These are phyloP conservation scores for Euptelea pleiosperma DNA, from an alignment of 164 flowering plant species.

Conservation along the genomic window DNA sequence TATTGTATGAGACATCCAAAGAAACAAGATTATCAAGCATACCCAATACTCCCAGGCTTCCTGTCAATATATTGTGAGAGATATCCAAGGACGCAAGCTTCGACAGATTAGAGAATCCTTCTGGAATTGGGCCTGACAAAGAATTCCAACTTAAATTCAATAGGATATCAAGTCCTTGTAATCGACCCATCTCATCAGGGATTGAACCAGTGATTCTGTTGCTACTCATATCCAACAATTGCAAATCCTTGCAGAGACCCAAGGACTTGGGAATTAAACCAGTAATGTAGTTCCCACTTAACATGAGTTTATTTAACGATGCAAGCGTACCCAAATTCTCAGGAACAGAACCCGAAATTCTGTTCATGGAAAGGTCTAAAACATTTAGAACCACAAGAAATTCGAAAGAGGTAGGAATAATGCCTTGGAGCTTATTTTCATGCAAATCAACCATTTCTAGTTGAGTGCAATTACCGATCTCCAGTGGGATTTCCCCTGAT, in stretches of 20 bases:
- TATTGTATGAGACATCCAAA: constrained; percentile 53
- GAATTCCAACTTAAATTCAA: constrained; percentile 54
- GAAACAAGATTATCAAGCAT: constrained; percentile 57
- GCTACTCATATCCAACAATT: constrained; percentile 55
- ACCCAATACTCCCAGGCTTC: constrained; percentile 37
- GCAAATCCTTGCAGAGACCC: constrained; percentile 47
- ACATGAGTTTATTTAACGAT: constrained; percentile 42
- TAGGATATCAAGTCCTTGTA: constrained; percentile 49
- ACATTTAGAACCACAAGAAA: constrained; percentile 39
- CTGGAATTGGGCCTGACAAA: constrained; percentile 45
- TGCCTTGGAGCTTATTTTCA: constrained; percentile 43
- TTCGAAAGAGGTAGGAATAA: constrained; percentile 38
- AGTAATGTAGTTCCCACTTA: constrained; percentile 42
- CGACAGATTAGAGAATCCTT: constrained; percentile 41
- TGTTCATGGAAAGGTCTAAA: constrained; percentile 53
- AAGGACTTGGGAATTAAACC: constrained; percentile 47
- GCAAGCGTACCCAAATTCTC: constrained; percentile 42
- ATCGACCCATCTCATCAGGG: constrained; percentile 47
- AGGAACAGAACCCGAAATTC: constrained; percentile 43
- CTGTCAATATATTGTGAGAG: constrained; percentile 50
- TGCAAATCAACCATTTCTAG: constrained; percentile 59
- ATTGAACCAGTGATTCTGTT: constrained; percentile 41
- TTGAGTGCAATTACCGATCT: constrained; percentile 45
- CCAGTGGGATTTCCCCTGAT: constrained; percentile 42
- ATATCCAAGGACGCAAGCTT: constrained; percentile 54